Conservation (phyloP, 331 rosid genomes). For the Quercus phellos region DNA sequence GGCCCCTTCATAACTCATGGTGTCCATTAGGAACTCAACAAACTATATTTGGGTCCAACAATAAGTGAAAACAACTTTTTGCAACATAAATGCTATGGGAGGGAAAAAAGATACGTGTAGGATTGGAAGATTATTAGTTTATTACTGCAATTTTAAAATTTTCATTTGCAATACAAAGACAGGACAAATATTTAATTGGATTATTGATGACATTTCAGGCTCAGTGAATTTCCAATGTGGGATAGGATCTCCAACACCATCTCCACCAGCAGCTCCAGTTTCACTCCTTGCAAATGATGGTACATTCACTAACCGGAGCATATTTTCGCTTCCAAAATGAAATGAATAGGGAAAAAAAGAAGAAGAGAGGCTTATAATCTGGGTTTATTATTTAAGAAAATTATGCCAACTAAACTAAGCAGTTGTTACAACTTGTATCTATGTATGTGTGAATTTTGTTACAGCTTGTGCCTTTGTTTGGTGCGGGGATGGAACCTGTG, state of each 20-base stretch:
- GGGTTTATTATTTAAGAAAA: neutral
- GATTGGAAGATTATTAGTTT: too few species aligned
- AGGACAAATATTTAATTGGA: neutral
- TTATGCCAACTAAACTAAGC: neutral
- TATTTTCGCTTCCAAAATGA: neutral
- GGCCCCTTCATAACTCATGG: neutral
- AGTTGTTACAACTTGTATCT: neutral
- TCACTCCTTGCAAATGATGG: constrained; percentile 21
- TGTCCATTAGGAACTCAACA: neutral
- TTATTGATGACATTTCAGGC: constrained; percentile 39
- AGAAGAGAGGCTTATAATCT: neutral
- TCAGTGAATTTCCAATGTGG: constrained; percentile 37
- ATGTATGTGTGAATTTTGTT: neutral
- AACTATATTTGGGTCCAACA: neutral
- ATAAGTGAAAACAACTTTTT: neutral
- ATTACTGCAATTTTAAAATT: too few species aligned
- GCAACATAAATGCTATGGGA: too few species aligned
- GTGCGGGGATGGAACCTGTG: constrained; percentile 62
- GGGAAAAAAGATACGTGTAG: too few species aligned
- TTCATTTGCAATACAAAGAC: neutral
- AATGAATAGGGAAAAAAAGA: too few species aligned
- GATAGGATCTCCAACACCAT: constrained; percentile 6
- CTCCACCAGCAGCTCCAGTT: neutral
- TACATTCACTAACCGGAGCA: constrained; percentile 3
- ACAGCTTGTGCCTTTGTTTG: constrained; percentile 49